Base-by-base conservation (phyloP, 2,329 filamentous ascomycete species). In the Epichloe brachyelytri region DNA sequence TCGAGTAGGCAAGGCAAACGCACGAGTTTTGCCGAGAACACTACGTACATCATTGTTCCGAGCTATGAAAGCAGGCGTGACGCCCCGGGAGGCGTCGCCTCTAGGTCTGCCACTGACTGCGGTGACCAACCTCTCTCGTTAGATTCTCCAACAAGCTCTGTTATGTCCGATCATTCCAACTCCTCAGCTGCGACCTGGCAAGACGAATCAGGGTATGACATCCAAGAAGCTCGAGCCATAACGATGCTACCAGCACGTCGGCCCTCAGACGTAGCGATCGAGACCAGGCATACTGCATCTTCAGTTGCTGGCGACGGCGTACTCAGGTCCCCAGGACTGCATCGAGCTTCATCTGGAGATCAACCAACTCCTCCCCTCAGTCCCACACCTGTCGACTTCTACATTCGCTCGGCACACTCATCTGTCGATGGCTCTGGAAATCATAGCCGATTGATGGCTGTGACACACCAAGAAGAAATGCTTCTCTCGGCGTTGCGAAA, bases 381-480 rank as follows among this genome's bases (percentile, higher is more conserved):
- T 33, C 77, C 77, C 0, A 69, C 68, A 2, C 78, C 73, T 6
- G 64, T 74, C 4, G 75, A 79, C 49, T 74, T 74, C 47, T 74
- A 69, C 53, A 63, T 73, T 15, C 68, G 69, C 37, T 65, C 68
- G 0, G 61, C 62, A 0, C 62, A 62, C 11, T 69, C 68, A 2
- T 71, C 71, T 0, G 59, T 68, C 8, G 63, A 69, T n/a, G 58
- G 57, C 2, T 55, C 59, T 10, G 59, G 54, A 17, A 56, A 59
- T 30, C 62, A 66, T 36, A 64, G 65, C 30, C 71, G 77, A 1
- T 66, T 79, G 50, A 79, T 80, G 72, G 74, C 76, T 1, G 76
- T 81, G 17, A 80, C 77, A 0, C 71, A 68, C 4, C 76, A 80
- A 54, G 78, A 81, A 54, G 75, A 80, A 61, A 73, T 79, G 69